Base-by-base conservation (phyloP, 768 basidiomycete species). In the Tulasnella sp. region DNA sequence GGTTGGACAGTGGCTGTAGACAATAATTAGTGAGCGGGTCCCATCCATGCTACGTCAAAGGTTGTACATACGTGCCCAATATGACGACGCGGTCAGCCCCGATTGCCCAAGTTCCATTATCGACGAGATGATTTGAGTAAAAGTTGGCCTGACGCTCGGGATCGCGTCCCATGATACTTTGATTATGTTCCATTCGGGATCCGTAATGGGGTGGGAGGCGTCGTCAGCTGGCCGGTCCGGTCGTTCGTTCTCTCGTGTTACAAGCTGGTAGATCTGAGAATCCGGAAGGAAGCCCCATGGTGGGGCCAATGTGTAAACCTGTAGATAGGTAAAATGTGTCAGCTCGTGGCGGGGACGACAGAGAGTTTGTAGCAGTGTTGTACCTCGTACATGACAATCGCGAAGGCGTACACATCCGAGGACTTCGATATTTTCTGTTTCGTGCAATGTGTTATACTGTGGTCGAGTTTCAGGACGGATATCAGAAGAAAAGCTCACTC, bases 231-330 rank as follows among this genome's bases (percentile, higher is more conserved):
- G 61, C 15, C 61, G 41, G 38, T 61, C 61, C 4, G 61, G 61
- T 4, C 61, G 52, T 51, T 61, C 61, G 23, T 41, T 50, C 24
- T 61, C 61, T 10, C 51, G 32, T 11, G 56, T 45, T 17, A 61
- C 44, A 29, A 61, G 48, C 30, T 61, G 61, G 48, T 30, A 61
- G 30, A 61, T 56, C 32, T 50, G 52, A 24, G 13, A 23, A 30
- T 58, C 61, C 1, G 52, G 34, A 9, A 61, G 43, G 45, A 53
- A 41, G 3, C 61, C 61, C 61, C 61, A 61, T 1, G 61, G 61
- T 21, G 1, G n/a, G 26, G 2, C 38, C 23, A n/a, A n/a, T 3
- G 52, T 29, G 27, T 60, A 50, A 4, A 61, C 42, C 61, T 61
- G 21, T 1, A 17, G 11, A n/a, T 3, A 38, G 19, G 34, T 38